Base-by-base conservation (phyloP, 2,329 filamentous ascomycete genomes). In the Pyrenophora teres region DNA sequence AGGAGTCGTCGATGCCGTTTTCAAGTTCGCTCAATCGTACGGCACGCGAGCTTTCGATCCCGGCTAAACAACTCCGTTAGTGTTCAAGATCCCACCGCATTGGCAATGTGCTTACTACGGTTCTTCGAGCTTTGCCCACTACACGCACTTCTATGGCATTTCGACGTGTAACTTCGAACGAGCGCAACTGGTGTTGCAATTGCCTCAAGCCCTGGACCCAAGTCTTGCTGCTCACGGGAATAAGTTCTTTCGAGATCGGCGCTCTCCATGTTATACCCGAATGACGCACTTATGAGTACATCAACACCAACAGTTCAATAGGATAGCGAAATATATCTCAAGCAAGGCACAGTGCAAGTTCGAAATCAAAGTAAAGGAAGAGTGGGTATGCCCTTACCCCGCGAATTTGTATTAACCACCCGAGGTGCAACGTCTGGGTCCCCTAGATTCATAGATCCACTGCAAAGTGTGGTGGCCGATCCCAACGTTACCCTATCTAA, bases 161-260 rank as follows among this genome's bases (percentile, higher is more conserved):
- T 56, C 25, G 62, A 58, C 31, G 63, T 71, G 23, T 63, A 59
- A 46, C 65, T 68, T 13, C 61, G 54, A 15, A 70, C 62, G 13
- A 69, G 57, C 27, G 63, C 56, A 54, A 67, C 62, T 2, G 70
- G 67, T 13, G 66, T 67, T 8, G 59, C 62, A 23, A 62, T 51
- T 23, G 57, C 53, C 18, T 68, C 61, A 13, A 68, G 48, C 9
- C 57, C 66, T 27, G 61, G 50, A 2, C 56, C 62, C 12, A 69
- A 54, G 47, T 64, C 55, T 43, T 69, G 64, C 48, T 70, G 68
- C 50, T 72, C 68, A 15, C 64, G 60, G 54, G 70, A 71, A 60
- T 67, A 72, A 56, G 64, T 71, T 49, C 57, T 61, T 46, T 72
- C 69, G n/a, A 73, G 56, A 51, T 70, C 62, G 7, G 56, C 51